phyloP scores from a whole-genome alignment of 2,329 filamentous ascomycete species.

The Aureobasidium sp. region DNA sequence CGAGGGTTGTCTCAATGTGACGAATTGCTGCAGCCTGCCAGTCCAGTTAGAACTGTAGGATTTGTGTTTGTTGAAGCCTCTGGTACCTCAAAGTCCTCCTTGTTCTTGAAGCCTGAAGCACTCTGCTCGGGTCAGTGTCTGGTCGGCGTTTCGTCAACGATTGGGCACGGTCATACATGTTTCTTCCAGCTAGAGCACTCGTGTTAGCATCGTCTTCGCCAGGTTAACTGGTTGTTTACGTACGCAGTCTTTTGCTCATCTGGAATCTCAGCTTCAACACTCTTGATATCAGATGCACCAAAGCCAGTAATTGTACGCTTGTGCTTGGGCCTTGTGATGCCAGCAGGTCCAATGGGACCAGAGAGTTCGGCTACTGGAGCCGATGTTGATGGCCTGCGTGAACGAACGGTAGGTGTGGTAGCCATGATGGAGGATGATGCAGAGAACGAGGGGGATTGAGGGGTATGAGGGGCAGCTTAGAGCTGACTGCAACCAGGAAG shows the following conservation, averaged over 20 bases:
- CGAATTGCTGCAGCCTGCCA: constrained; percentile 70
- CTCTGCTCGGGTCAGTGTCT: constrained; percentile 35
- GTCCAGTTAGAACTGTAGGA: neutral
- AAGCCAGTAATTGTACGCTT: constrained; percentile 96
- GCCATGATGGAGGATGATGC: constrained; percentile 14
- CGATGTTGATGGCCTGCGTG: constrained; percentile 73
- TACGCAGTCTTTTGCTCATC: constrained; percentile 79
- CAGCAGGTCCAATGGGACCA: constrained; percentile 70
- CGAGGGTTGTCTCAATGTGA: constrained; percentile 93
- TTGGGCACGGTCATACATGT: constrained; percentile 36
- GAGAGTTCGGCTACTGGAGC: constrained; percentile 80
- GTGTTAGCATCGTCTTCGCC: constrained; percentile 13
- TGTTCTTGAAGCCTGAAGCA: constrained; percentile 61
- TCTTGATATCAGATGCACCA: constrained; percentile 84
- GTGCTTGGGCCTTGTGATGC: constrained; percentile 88
- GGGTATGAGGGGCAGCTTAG: neutral
- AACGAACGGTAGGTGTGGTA: constrained; percentile 40
- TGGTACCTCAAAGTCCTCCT: constrained; percentile 66
- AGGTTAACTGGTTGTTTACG: constrained; percentile 31
- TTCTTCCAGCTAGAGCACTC: constrained; percentile 47
- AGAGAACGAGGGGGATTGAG: neutral
- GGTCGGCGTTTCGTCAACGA: neutral
- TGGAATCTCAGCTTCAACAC: constrained; percentile 82
- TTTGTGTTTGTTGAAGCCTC: constrained; percentile 17
- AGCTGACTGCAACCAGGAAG: neutral